Evolutionary conservation across 2,329 filamentous ascomycete species (phyloP), one percentile per base, ranked within the genome.

Genomic region (Pseudodiploospora longispora): DNA sequence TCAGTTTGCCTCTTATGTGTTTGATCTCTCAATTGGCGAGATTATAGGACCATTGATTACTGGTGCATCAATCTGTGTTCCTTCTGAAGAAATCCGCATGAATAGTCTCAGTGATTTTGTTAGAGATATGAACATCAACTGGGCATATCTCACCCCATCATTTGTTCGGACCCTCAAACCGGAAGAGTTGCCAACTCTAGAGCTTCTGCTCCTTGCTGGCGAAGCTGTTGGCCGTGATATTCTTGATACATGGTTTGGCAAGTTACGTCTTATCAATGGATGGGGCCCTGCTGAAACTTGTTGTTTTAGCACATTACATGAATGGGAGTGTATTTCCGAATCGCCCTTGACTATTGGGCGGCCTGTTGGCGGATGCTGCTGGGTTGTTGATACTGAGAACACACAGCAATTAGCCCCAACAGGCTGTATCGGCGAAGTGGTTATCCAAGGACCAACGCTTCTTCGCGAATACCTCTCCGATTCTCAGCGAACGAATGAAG

Each of bases 401-500:
- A 30, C 39, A 1, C 34, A 39, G 60, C 39, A 35, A 40, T 1
- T 67, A 4, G 32, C 57, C 0, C 60, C 60, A 2, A 47, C 62
- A 2, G 65, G 62, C 1, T 51, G 51, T 3, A 49, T 58, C 5
- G 66, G 66, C 5, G 66, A 69, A 44, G 45, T 69, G 4, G 37
- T 65, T 2, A 47, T 71, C 27, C 64, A 65, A 41, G 69, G 69
- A 0, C 68, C 71, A 3, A 61, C 66, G 4, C 57, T 79, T 10
- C 72, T 66, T 9, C 57, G 65, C 27, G 72, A 70, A 8, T 78
- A 79, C 45, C 58, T 75, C 10, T 66, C 71, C 36, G 66, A 74
- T 12, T 52, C 59, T 0, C 55, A 57, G n/a, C 71, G 71, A 49
- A 78, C 74, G 0, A 54, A 58, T 2, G 64, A 63, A 19, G 59